Evolutionary conservation across 768 basidiomycete species (phyloP).

Genomic region (Ephemerocybe angulata): DNA sequence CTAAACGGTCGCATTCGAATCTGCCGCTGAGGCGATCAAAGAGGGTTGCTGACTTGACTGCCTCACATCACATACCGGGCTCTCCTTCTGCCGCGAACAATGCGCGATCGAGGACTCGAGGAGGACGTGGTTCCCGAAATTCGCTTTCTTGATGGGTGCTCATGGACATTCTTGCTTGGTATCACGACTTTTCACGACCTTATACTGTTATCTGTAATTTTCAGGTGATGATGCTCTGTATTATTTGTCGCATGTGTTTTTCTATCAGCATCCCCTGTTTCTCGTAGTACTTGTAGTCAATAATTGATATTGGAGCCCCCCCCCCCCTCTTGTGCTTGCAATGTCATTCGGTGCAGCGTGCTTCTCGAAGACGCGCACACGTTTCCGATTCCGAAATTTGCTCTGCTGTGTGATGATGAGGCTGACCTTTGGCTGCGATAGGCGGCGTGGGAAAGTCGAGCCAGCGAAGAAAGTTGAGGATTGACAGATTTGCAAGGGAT

Average conservation of each 20-base stretch:
- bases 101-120: conserved; percentile 18
- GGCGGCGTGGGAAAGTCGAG: conserved; percentile 7
- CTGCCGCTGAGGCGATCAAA: conserved; percentile 59
- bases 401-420: not conserved
- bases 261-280: conserved; percentile 3
- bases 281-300: conserved; percentile 8
- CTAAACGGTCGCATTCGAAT: not conserved
- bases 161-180: conserved; percentile 4
- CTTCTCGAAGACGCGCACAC: not conserved
- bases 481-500: conserved; percentile 2
- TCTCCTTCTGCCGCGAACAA: conserved; percentile 22
- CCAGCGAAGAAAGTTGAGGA: conserved; percentile 8
- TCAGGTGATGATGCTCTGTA: too few relatives aligned
- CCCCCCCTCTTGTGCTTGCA: not conserved
- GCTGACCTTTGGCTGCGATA: not conserved
- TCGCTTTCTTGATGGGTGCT: conserved; percentile 31
- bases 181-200: conserved; percentile 8
- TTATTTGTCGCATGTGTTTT: conserved; percentile 12
- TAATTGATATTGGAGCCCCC: too few relatives aligned
- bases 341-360: not conserved
- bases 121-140: conserved; percentile 36
- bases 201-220: not conserved
- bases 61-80: conserved; percentile 40
- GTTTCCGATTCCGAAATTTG: not conserved
- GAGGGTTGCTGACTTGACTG: conserved; percentile 58